These are phyloP conservation scores for Cerioporus squamosus DNA, from an alignment of 1,284 basidiomycete genomes.

Conservation along the genomic window DNA sequence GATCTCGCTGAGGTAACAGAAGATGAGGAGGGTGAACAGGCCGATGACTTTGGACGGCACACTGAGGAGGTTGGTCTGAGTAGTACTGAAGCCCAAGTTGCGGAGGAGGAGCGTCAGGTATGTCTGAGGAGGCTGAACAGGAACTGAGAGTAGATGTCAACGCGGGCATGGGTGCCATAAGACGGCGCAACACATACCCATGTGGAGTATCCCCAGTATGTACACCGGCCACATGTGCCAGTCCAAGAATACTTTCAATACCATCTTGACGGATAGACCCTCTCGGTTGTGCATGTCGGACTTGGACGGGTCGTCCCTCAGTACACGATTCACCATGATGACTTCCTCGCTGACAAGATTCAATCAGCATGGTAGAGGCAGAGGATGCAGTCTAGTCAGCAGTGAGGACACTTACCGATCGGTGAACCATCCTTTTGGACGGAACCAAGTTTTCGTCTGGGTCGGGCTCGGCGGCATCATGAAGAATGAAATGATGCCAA, in stretches of 20 bases:
- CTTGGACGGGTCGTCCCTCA: conserved; percentile 75
- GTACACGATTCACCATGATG: conserved; percentile 56
- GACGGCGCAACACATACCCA: conserved; percentile 30
- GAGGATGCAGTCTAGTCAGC: conserved; percentile 50
- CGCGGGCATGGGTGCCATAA: conserved; percentile 46
- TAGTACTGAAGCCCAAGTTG: conserved; percentile 64
- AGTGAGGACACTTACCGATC: conserved; percentile 34
- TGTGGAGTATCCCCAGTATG: conserved; percentile 47
- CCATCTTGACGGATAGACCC: conserved; percentile 55
- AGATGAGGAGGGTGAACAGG: conserved; percentile 44
- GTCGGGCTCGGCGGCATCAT: conserved; percentile 73
- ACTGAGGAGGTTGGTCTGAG: conserved; percentile 62
- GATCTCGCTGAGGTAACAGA: conserved; percentile 57
- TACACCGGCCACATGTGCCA: conserved; percentile 77
- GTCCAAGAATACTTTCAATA: conserved; percentile 62
- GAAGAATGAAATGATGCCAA: conserved; percentile 69
- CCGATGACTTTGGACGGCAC: conserved; percentile 52
- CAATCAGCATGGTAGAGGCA: neutral
- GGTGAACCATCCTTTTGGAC: conserved; percentile 75
- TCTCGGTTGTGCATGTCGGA: conserved; percentile 83
- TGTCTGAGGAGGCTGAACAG: conserved; percentile 49
- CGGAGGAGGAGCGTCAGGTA: conserved; percentile 69
- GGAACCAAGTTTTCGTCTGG: conserved; percentile 68
- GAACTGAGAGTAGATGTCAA: conserved; percentile 54
- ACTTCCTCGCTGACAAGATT: conserved; percentile 35